A percentile compares a stretch with the other conserved stretches of the same genome.
These are phyloP conservation scores for Aspergillus aculeatus DNA, from an alignment of 2,329 filamentous ascomycete genomes.

Conservation along the genomic window DNA sequence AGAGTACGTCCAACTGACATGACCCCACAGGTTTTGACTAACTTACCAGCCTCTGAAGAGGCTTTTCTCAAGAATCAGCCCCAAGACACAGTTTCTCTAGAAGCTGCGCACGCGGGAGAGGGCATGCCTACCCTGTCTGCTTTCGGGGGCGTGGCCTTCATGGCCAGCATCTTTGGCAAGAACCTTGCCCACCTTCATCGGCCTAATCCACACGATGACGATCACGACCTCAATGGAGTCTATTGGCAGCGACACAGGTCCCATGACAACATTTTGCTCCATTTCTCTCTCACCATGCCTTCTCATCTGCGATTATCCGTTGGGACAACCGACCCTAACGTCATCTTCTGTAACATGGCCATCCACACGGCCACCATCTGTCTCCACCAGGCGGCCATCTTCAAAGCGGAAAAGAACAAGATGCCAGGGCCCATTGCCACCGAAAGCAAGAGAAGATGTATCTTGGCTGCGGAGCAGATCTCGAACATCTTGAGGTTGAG, in stretches of 20 bases:
- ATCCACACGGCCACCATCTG: conserved; percentile 96
- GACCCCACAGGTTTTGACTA: conserved; percentile 65
- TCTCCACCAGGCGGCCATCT: conserved; percentile 96
- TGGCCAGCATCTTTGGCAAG: conserved; percentile 86
- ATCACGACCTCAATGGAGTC: conserved; percentile 83
- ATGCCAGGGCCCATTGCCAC: conserved; percentile 73
- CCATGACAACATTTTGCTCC: conserved; percentile 86
- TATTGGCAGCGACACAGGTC: conserved; percentile 93
- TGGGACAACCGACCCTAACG: conserved; percentile 75
- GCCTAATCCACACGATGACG: conserved; percentile 74
- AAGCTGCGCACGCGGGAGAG: conserved; percentile 55
- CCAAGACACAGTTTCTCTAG: conserved; percentile 67
- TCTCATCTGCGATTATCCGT: conserved; percentile 73
- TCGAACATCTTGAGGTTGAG: conserved; percentile 94
- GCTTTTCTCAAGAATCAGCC: conserved; percentile 78
- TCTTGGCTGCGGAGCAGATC: conserved; percentile 90
- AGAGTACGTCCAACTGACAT: conserved; percentile 19
- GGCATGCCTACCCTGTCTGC: conserved; percentile 74
- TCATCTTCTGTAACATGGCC: conserved; percentile 94
- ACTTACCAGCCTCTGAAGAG: conserved; percentile 79
- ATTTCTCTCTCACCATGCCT: conserved; percentile 81
- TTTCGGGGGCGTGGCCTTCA: conserved; percentile 75
- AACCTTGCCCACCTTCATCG: conserved; percentile 91
- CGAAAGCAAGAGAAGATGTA: conserved; percentile 89
- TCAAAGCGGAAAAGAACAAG: conserved; percentile 89